Conservation (phyloP, 2,329 filamentous ascomycete species). For the Fusarium sp. region DNA sequence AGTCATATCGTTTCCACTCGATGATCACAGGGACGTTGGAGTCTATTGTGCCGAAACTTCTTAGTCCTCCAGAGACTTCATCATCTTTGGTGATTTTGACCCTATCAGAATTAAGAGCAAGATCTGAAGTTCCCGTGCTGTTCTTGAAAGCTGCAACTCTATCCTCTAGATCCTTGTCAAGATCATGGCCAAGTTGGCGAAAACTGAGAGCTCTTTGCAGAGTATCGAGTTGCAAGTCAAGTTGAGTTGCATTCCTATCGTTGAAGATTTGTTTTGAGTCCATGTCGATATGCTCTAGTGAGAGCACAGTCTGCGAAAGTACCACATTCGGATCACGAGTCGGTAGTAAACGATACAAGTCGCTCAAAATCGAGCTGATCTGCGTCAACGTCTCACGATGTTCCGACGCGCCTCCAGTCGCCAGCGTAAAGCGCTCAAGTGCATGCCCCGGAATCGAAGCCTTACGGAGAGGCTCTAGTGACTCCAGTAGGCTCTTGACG, state of each 20-base stretch:
- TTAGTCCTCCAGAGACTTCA: not conserved
- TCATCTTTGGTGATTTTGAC: not conserved
- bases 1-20: constrained; percentile 8
- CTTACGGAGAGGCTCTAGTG: constrained; percentile 2
- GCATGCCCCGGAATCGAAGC: not conserved
- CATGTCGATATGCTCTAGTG: not conserved
- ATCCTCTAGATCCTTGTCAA: not conserved
- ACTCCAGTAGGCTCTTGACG: not conserved
- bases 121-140: not conserved
- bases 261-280: not conserved
- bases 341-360: constrained; percentile 3
- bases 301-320: constrained; percentile 1
- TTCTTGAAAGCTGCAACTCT: not conserved
- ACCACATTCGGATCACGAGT: constrained; percentile 8
- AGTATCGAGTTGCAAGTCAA: not conserved
- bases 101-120: not conserved
- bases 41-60: constrained; percentile 8
- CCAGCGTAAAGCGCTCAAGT: not conserved
- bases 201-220: constrained; percentile 1
- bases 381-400: not conserved
- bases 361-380: constrained; percentile 2
- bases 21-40: not conserved
- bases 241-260: not conserved
- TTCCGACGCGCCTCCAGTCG: not conserved
- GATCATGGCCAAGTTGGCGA: not conserved